phyloP scores from a whole-genome alignment of 805 yeast genomes.

The Sugiyamaella floridensis region DNA sequence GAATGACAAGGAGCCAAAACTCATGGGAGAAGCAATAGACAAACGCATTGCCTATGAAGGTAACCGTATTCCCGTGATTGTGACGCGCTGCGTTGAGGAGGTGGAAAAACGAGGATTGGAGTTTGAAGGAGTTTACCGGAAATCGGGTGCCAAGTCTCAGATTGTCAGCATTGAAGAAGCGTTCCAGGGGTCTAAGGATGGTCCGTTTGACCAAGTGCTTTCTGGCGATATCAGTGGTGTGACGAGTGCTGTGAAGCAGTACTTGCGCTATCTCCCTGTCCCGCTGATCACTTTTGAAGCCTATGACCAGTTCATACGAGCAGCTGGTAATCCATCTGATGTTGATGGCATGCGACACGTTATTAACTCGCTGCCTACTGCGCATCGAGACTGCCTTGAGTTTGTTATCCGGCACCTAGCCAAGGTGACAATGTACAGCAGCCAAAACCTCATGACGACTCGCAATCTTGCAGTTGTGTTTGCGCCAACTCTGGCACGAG shows the following conservation, averaged over 20 bases:
- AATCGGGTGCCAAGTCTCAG: slow-evolving; percentile 75
- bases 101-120: slow-evolving; percentile 73
- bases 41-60: slow-evolving; percentile 58
- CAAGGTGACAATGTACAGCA: slow-evolving; percentile 46
- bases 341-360: slow-evolving; percentile 42
- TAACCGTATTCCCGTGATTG: slow-evolving; percentile 58
- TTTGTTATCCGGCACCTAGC: slow-evolving; percentile 58
- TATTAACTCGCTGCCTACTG: slow-evolving; percentile 50
- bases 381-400: slow-evolving; percentile 56
- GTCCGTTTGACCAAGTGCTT: slow-evolving; percentile 33
- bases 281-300: slow-evolving; percentile 69
- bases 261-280: slow-evolving; percentile 73
- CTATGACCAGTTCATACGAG: slow-evolving; percentile 60
- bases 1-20: slow-evolving; percentile 19
- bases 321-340: slow-evolving; percentile 32
- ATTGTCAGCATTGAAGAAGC: slow-evolving; percentile 40
- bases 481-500: slow-evolving; percentile 87
- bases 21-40: slow-evolving; percentile 52
- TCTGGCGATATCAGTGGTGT: slow-evolving; percentile 77
- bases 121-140: slow-evolving; percentile 82
- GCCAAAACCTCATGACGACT: slow-evolving; percentile 69
- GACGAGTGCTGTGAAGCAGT: slow-evolving; percentile 80
- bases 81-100: slow-evolving; percentile 63
- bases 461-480: slow-evolving; percentile 85
- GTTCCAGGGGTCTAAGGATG: slow-evolving; percentile 32